Percentiles rank a stretch among this genome's conserved stretches.
These are phyloP conservation scores for Kwoniella botswanensis DNA, from an alignment of 768 basidiomycete genomes.

Conservation along the genomic window DNA sequence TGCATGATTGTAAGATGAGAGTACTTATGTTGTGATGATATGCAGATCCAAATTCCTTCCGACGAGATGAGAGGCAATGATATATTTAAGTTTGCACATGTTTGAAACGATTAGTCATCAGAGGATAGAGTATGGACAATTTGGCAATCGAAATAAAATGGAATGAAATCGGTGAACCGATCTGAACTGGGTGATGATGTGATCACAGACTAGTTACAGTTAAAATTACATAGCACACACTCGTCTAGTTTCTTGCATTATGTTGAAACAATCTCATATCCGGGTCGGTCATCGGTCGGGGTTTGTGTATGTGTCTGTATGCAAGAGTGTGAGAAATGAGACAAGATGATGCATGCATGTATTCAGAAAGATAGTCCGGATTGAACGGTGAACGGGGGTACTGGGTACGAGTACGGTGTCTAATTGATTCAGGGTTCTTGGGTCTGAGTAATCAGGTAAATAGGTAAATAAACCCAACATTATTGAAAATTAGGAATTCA, in stretches of 20 bases:
- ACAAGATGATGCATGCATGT: neutral
- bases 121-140: neutral
- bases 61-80: neutral
- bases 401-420: no score
- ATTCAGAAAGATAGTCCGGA: neutral
- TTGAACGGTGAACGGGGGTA: conserved; percentile 5
- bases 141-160: neutral
- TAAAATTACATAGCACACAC: neutral
- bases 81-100: neutral
- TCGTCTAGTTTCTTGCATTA: neutral
- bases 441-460: conserved; percentile 7
- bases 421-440: neutral
- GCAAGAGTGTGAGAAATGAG: neutral
- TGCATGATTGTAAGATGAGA: neutral
- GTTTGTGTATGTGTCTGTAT: neutral
- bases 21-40: neutral
- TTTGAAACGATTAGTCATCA: neutral
- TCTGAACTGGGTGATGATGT: neutral
- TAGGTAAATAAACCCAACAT: neutral
- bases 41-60: conserved; percentile 22
- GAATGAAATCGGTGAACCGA: neutral
- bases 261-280: neutral
- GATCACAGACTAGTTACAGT: neutral
- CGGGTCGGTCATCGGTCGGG: conserved; percentile 4
- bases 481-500: conserved; percentile 10